Evolutionary conservation across 129 eudicot species (phyloP), one percentile per base, ranked within the genome.

Genomic region (Saposhnikovia divaricata): DNA sequence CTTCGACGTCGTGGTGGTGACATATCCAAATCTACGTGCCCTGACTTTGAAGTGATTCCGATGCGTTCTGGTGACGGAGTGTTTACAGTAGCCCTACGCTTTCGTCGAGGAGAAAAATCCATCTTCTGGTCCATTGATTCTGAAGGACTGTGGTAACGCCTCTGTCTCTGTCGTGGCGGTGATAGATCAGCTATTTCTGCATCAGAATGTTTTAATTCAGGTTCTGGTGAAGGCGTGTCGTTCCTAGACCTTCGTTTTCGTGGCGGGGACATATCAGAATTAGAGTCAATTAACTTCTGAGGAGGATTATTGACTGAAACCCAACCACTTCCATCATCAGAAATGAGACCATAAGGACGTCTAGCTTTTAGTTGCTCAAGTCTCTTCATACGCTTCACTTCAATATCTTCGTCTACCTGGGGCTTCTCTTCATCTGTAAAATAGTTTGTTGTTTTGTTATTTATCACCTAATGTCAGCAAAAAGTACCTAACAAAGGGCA

Each of bases 251-350:
- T 80, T 70, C 74, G 85, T 39, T 72, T 81, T 39, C 83, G 92
- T 78, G 92, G 97, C 18, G 93, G 89, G 31, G 92, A 89, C 47
- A 91, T 88, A 79, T 91, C 93, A 40, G 80, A 53, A 84, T 70
- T 80, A n/a, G 44, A 79, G 63, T 86, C 88, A 75, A 79, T 82
- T 9, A 61, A 57, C 44, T 6, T 77, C 74, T 80, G 82, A 48
- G 94, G 80, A 77, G 78, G n/a, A 77, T 85, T 88, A 73, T 93
- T 79, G 46, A 95, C 84, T 5, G 97, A 28, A 77, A 95, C 86
- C 98, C 98, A 95, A 38, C 98, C 98, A 61, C 97, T 95, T 85
- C 98, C 98, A 89, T 95, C 98, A 68, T 95, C 98, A 28, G 97
- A 95, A 43, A 95, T 89, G 79, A 79, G 85, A 53, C 97, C 96